Conservation (phyloP, 148 eudicot species). For the Chenopodium berlandieri region DNA sequence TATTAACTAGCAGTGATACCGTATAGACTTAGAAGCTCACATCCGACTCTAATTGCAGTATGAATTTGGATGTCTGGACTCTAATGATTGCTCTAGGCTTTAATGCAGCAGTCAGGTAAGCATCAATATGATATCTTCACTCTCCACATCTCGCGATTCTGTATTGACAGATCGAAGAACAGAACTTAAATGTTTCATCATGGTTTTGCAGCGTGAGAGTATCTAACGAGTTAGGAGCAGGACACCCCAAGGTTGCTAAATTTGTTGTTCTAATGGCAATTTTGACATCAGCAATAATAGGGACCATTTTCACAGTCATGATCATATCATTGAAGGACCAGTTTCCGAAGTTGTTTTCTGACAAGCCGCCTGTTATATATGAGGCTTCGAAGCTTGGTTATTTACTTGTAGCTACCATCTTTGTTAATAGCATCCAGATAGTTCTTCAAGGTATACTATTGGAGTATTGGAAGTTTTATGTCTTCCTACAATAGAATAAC, state of each 20-base stretch:
- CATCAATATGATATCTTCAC: background rate
- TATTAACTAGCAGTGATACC: too few species aligned
- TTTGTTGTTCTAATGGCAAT: conserved; percentile 31
- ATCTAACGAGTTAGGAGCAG: conserved; percentile 67
- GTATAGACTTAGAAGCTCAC: background rate
- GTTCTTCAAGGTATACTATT: conserved; percentile 36
- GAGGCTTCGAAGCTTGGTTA: conserved; percentile 30
- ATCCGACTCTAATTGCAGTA: conserved; percentile 21
- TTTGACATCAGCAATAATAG: conserved; percentile 22
- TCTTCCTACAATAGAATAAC: background rate
- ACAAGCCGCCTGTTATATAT: conserved; percentile 18
- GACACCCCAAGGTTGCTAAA: conserved; percentile 53
- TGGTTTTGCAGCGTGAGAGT: conserved; percentile 52
- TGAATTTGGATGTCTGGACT: conserved; percentile 39
- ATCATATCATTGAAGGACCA: conserved; percentile 17
- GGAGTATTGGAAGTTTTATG: too few species aligned
- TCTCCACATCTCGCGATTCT: background rate
- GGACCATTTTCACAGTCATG: conserved; percentile 18
- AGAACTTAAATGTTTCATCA: background rate
- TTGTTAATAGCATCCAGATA: conserved; percentile 38
- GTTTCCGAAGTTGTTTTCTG: conserved; percentile 36
- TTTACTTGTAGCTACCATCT: conserved; percentile 28
- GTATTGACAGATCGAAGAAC: background rate
- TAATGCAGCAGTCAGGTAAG: conserved; percentile 44
- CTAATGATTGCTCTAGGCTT: conserved; percentile 42